Evolutionary conservation across 75 land plant species (phyloP).

Genomic region (Azolla pinnata): DNA sequence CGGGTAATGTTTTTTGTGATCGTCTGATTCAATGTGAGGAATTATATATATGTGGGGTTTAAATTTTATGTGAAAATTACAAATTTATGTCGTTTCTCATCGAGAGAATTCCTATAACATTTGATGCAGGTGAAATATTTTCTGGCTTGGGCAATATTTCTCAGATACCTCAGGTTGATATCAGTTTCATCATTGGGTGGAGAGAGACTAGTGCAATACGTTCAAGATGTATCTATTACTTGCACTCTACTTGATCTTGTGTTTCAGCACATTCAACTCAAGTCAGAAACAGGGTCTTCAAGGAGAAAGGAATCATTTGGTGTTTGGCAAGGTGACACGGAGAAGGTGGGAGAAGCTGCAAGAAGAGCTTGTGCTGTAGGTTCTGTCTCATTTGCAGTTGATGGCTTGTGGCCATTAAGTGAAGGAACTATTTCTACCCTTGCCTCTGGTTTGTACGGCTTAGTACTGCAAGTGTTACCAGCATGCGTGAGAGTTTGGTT

Average conservation of each 20-base stretch:
- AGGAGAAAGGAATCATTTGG: conserved; percentile 36
- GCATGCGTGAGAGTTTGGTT: conserved; percentile 93
- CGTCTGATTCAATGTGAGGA: background rate
- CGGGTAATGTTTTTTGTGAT: conserved; percentile 37
- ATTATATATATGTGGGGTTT: background rate
- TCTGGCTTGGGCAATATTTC: conserved; percentile 76
- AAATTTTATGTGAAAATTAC: no score
- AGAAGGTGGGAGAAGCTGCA: conserved; percentile 52
- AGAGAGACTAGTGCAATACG: conserved; percentile 64
- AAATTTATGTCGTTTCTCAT: no score
- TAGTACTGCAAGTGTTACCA: conserved; percentile 74
- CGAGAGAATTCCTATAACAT: no score
- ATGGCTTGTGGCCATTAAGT: conserved; percentile 68
- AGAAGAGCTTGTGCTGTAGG: conserved; percentile 42
- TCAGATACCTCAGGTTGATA: conserved; percentile 53
- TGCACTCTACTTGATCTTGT: conserved; percentile 58
- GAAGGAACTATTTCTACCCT: conserved; percentile 43
- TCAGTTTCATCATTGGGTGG: conserved; percentile 41
- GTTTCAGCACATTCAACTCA: conserved; percentile 75
- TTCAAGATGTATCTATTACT: conserved; percentile 44
- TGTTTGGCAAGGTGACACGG: conserved; percentile 25
- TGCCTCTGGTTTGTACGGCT: conserved; percentile 75
- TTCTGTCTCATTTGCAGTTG: conserved; percentile 52
- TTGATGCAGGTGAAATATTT: conserved; percentile 85
- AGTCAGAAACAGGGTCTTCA: conserved; percentile 9